Conservation (phyloP, 768 basidiomycete genomes). For the Auricularia sp. region DNA sequence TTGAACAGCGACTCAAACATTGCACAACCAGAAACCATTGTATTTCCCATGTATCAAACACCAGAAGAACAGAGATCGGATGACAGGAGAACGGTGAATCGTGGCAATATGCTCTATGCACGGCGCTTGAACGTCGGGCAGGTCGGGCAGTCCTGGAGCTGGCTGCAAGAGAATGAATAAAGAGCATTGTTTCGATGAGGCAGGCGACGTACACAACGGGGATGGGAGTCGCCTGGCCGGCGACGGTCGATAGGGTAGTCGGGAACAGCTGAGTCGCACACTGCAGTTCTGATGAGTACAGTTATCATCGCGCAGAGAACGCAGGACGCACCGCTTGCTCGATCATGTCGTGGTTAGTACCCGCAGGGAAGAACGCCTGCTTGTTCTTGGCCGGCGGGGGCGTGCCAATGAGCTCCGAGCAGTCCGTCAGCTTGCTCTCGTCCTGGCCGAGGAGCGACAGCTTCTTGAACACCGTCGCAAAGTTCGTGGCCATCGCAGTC, state of each 20-base stretch:
- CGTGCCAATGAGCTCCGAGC: slow-evolving; percentile 12
- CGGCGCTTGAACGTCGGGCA: neutral
- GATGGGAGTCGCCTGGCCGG: neutral
- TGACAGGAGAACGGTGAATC: too few species aligned
- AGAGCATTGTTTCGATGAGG: neutral
- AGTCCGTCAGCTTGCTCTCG: slow-evolving; percentile 4
- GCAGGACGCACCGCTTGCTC: neutral
- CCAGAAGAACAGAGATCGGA: too few species aligned
- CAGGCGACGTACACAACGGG: neutral
- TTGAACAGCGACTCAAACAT: too few species aligned
- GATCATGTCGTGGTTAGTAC: neutral
- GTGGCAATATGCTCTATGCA: neutral
- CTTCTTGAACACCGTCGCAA: too few species aligned
- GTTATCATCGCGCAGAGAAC: neutral
- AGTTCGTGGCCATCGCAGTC: too few species aligned
- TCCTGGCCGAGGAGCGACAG: slow-evolving; percentile 10
- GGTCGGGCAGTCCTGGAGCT: neutral
- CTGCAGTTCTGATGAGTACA: neutral
- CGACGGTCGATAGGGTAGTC: neutral
- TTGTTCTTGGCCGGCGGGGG: slow-evolving; percentile 6
- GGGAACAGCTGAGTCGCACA: neutral
- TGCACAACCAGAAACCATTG: too few species aligned
- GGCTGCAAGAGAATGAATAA: neutral
- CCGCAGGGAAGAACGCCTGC: neutral
- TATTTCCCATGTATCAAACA: too few species aligned